These are phyloP conservation scores for Inga laurina DNA, from an alignment of 306 rosid species.

Conservation along the genomic window DNA sequence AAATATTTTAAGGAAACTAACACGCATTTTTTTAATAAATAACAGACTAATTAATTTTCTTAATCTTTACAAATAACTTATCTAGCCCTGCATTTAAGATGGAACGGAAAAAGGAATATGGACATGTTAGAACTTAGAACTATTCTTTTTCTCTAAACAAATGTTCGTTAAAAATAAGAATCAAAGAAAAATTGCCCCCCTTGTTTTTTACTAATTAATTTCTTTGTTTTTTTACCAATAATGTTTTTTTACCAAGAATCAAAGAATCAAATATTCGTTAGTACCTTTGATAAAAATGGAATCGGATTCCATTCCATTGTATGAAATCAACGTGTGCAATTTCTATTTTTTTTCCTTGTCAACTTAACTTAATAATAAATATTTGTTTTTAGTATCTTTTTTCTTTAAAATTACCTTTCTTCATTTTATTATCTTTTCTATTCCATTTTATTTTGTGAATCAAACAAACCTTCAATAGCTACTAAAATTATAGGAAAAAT, in stretches of 20 bases:
- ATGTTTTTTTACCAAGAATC: too few relatives aligned
- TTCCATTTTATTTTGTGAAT: neutral
- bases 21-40: too few relatives aligned
- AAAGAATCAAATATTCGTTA: too few relatives aligned
- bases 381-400: neutral
- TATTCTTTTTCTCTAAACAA: neutral
- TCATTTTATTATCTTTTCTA: neutral
- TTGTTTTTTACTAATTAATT: accelerated
- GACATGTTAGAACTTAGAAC: neutral
- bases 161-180: neutral
- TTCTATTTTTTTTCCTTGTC: neutral
- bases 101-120: too few relatives aligned
- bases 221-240: too few relatives aligned
- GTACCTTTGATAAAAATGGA: neutral
- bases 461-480: neutral
- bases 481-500: neutral
- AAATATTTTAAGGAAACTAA: too few relatives aligned
- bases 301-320: neutral
- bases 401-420: neutral
- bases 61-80: too few relatives aligned
- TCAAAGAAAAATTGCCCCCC: neutral
- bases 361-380: neutral
- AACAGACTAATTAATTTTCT: too few relatives aligned
- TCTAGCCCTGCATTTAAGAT: too few relatives aligned
- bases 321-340: neutral